phyloP scores from a whole-genome alignment of 805 yeast species.

The Saccharomyces kudriavzevii region DNA sequence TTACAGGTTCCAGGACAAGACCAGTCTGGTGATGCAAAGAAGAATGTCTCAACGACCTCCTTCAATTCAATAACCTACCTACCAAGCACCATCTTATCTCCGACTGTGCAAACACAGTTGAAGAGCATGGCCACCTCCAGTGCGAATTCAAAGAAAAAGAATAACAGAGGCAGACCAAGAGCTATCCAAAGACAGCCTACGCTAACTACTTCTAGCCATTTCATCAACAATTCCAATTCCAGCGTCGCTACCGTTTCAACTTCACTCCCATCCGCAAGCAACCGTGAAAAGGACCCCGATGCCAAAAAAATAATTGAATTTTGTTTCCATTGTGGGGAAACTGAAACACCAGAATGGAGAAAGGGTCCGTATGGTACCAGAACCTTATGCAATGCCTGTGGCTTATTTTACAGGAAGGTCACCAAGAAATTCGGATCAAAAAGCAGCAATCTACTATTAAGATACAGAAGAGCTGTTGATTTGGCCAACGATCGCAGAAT shows the following conservation, averaged over 20 bases:
- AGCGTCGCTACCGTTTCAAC: background rate
- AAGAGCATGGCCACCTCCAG: background rate
- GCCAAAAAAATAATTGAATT: background rate
- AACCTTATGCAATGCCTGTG: conserved; percentile 89
- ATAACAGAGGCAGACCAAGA: background rate
- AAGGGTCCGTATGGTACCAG: conserved; percentile 78
- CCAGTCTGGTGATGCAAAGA: background rate
- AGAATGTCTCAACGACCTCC: background rate
- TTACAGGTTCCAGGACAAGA: background rate
- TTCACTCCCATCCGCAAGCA: background rate
- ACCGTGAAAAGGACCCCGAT: background rate
- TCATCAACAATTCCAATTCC: background rate
- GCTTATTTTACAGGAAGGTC: conserved; percentile 62
- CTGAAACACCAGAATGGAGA: conserved; percentile 88
- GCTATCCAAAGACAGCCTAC: background rate
- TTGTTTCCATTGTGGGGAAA: conserved; percentile 66
- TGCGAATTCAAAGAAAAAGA: background rate
- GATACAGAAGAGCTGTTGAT: conserved; percentile 17
- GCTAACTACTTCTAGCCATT: background rate
- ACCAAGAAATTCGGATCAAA: conserved; percentile 32
- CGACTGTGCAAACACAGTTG: background rate
- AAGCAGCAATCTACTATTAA: conserved; percentile 26
- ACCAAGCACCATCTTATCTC: background rate
- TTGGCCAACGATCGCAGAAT: conserved; percentile 22
- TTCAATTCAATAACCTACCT: background rate